Evolutionary conservation across 2,329 filamentous ascomycete genomes (phyloP), one percentile per base, ranked within the genome.

Genomic region (Pseudohalonectria lignicola): DNA sequence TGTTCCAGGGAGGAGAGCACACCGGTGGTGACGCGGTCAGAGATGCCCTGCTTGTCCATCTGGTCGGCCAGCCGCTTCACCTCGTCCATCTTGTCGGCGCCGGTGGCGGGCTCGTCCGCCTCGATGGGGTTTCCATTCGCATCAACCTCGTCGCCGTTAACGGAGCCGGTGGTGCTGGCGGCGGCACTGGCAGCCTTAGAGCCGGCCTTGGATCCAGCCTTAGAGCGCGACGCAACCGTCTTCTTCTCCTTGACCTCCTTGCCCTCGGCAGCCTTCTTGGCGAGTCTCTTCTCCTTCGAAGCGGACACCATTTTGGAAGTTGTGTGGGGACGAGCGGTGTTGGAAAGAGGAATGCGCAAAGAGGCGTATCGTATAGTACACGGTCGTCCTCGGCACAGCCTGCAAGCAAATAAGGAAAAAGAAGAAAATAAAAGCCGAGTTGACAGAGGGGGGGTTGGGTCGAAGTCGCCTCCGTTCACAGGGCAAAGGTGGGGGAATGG

Each of bases 1-100:
- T 84, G 72, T 46, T 75, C 64, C 46, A 90, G 77, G 32, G 92
- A 98, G 28, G 88, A 74, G 45, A 98, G 71, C 40, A 98, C 92
- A 76, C 92, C 92, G 43, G 92, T 98, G 44, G 93, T 98, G 61
- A 98, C 92, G 62, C 92, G 84, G 65, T 98, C 92, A 12, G 92
- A 96, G 48, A 98, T 74, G 55, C 92, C 92, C 59, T 94, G 78
- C 67, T 94, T 85, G 67, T 98, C 92, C 74, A 94, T 83, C 69
- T 98, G 93, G 39, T 88, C 73, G 32, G 84, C 80, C 49, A 98
- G 74, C 59, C 87, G 87, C 69, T 87, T 83, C 47, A 95, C 80
- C 57, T 82, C 82, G 49, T 82, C 79, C 61, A 81, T 64, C 69
- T 90, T 86, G 50, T 79, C 76, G 51, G 70, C 74, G 43, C 77